Conservation (phyloP, 225 moss, liverwort and hornwort species). For the Marchantia paleacea region DNA sequence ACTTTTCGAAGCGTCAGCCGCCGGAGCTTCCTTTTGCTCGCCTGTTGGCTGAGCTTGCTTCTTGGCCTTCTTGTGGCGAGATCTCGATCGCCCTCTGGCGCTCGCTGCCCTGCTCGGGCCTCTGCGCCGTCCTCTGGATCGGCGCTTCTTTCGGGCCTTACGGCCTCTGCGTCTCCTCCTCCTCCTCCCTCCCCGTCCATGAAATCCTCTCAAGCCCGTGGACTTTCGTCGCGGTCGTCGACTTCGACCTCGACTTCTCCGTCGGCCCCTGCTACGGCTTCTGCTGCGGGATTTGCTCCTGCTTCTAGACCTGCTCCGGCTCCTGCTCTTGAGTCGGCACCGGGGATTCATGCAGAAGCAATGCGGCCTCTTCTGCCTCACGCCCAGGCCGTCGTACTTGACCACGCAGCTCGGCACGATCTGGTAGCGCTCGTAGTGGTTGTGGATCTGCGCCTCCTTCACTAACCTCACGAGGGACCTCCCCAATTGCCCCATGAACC, state of each 20-base stretch:
- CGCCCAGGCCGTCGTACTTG: not conserved
- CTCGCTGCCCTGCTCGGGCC: too few relatives aligned
- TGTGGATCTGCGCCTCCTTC: constrained; percentile 15
- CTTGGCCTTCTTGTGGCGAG: too few relatives aligned
- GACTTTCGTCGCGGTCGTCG: too few relatives aligned
- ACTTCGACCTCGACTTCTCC: not conserved
- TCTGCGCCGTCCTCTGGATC: not conserved
- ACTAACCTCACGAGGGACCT: not conserved
- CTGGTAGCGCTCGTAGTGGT: constrained; percentile 13
- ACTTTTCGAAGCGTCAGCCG: too few relatives aligned
- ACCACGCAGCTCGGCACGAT: constrained; percentile 11
- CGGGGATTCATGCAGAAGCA: constrained; percentile 14
- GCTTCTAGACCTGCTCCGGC: not conserved
- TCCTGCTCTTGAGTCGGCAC: not conserved
- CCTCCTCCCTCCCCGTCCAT: not conserved
- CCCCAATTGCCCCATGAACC: constrained; percentile 10
- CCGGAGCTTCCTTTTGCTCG: too few relatives aligned
- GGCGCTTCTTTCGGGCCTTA: not conserved
- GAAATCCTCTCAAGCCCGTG: not conserved
- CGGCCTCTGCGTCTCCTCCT: not conserved
- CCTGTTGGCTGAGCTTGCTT: too few relatives aligned
- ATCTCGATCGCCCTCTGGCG: too few relatives aligned
- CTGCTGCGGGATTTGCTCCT: not conserved
- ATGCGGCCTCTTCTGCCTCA: constrained; percentile 2
- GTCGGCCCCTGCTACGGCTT: not conserved